Evolutionary conservation across 306 rosid species (phyloP).

Genomic region (Dalbergia cochinchinensis): DNA sequence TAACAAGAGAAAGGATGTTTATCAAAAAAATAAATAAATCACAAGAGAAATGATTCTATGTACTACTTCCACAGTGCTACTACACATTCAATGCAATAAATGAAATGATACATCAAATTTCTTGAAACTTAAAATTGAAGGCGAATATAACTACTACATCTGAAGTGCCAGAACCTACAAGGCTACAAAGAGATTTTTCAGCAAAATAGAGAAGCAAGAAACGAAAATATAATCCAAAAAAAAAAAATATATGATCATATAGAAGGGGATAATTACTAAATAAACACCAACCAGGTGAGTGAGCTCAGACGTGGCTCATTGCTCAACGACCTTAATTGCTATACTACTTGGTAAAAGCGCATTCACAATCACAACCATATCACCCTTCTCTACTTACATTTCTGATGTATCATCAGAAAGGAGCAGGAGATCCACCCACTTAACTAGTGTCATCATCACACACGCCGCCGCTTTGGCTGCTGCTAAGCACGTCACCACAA

Average conservation of each 20-base stretch:
- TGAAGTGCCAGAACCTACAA: conserved; percentile 1
- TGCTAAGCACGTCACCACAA: background rate
- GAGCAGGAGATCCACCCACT: background rate
- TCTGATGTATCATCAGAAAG: background rate
- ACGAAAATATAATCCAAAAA: background rate
- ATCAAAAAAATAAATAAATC: too few relatives aligned
- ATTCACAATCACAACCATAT: background rate
- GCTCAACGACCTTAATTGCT: conserved; percentile 28
- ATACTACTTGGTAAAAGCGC: background rate
- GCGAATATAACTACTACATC: background rate
- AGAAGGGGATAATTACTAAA: background rate
- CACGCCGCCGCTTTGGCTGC: conserved; percentile 51
- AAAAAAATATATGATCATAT: background rate
- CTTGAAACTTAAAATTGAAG: conserved; percentile 2
- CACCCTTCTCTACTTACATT: background rate
- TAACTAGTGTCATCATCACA: conserved; percentile 29
- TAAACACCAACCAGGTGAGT: background rate
- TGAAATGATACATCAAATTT: conserved; percentile 1
- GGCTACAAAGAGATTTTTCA: background rate
- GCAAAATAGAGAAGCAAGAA: background rate
- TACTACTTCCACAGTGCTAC: background rate
- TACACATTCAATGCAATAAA: background rate
- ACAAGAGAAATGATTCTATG: background rate
- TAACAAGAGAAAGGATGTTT: background rate
- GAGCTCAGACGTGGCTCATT: conserved; percentile 47